Evolutionary conservation across 768 basidiomycete species (phyloP).

Genomic region (Lactarius vividus): DNA sequence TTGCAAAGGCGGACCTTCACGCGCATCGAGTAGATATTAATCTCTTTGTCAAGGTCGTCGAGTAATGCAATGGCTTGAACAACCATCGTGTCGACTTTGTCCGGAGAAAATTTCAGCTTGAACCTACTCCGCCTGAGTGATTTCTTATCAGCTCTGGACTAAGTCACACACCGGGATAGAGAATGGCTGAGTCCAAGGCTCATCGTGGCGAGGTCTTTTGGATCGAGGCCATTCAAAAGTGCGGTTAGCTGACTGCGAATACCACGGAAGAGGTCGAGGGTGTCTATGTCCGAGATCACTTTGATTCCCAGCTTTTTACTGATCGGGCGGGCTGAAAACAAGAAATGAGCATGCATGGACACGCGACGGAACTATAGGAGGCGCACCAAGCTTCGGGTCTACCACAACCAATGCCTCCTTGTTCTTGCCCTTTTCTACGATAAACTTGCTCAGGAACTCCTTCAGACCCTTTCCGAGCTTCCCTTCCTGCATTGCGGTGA

Average conservation of each 20-base stretch:
- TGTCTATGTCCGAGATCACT: conserved; percentile 60
- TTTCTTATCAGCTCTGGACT: not conserved
- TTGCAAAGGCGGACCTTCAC: conserved; percentile 65
- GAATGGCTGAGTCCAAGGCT: conserved; percentile 96
- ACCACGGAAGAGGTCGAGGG: conserved; percentile 88
- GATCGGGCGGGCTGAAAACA: conserved; percentile 50
- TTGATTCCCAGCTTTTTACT: conserved; percentile 93
- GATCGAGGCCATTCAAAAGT: conserved; percentile 86
- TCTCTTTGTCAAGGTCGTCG: conserved; percentile 99
- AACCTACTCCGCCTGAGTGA: conserved; percentile 51
- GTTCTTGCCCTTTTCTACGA: conserved; percentile 86
- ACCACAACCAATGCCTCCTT: conserved; percentile 83
- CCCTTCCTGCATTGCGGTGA: conserved; percentile 88
- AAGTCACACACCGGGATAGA: conserved; percentile 69
- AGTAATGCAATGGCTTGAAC: conserved; percentile 97
- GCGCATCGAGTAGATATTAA: conserved; percentile 99
- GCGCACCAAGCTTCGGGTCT: conserved; percentile 86
- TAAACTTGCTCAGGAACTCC: conserved; percentile 85
- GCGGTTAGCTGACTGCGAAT: conserved; percentile 86
- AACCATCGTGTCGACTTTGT: conserved; percentile 99
- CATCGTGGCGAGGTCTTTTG: conserved; percentile 96
- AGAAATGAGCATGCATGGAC: not conserved
- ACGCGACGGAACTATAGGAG: not conserved
- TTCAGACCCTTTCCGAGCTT: conserved; percentile 92
- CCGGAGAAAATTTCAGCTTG: conserved; percentile 99